Conservation (phyloP, 2,329 filamentous ascomycete species). For the Tolypocladium endophyticum region DNA sequence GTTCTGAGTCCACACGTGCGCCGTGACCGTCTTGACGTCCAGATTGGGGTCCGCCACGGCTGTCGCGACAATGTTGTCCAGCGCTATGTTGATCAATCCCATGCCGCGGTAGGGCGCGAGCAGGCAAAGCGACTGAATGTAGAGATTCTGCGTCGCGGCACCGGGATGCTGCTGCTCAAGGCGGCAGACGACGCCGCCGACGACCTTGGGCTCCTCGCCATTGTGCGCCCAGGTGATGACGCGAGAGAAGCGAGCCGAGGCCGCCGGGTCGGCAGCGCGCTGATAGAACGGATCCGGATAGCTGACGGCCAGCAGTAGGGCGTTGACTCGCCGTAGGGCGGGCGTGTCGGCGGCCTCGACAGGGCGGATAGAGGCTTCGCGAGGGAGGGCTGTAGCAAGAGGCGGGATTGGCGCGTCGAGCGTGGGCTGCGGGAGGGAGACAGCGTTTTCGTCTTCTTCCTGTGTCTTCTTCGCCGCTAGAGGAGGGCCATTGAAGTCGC, state of each 20-base stretch:
- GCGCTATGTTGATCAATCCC: constrained; percentile 46
- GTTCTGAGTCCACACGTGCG: constrained; percentile 60
- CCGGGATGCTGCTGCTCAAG: constrained; percentile 29
- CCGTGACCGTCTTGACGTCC: constrained; percentile 39
- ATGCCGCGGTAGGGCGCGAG: constrained; percentile 52
- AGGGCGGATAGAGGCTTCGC: constrained; percentile 41
- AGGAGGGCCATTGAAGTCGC: constrained; percentile 13
- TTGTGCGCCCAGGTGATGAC: constrained; percentile 46
- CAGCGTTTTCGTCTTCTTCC: background rate
- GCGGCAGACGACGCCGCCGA: constrained; percentile 54
- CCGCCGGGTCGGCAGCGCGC: constrained; percentile 36
- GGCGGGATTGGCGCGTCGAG: constrained; percentile 8
- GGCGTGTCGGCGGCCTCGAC: constrained; percentile 41
- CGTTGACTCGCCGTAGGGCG: constrained; percentile 53
- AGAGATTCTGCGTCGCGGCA: constrained; percentile 34
- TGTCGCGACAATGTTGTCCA: constrained; percentile 39
- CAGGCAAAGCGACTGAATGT: constrained; percentile 54
- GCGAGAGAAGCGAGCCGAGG: constrained; percentile 45
- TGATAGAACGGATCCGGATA: constrained; percentile 57
- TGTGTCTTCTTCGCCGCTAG: constrained; percentile 9
- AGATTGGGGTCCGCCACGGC: constrained; percentile 22
- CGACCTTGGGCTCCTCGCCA: constrained; percentile 33
- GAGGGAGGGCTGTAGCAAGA: constrained; percentile 25
- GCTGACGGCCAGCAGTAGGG: constrained; percentile 51
- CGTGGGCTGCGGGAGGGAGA: constrained; percentile 12